Conservation (phyloP, 2,329 filamentous ascomycete species). For the Cadophora gregata region DNA sequence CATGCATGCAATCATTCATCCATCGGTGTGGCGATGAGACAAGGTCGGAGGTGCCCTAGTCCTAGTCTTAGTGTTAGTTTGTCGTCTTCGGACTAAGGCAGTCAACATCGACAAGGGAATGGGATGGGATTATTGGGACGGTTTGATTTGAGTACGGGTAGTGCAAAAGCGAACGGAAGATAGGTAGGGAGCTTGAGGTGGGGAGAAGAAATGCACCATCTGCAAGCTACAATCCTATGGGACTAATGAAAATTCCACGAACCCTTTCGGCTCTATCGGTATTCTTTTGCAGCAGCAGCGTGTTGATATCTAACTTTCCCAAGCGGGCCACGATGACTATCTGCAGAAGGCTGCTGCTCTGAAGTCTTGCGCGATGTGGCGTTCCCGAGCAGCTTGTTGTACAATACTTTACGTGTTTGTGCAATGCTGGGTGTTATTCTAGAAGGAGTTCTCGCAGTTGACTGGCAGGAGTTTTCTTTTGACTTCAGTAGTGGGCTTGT, state of each 20-base stretch:
- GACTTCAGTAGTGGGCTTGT: conserved; percentile 3
- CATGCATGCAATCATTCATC: neutral
- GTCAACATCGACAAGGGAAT: neutral
- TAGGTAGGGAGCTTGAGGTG: too few relatives aligned
- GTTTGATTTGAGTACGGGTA: neutral
- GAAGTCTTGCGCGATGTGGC: neutral
- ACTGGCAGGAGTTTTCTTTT: neutral
- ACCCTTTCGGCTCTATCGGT: neutral
- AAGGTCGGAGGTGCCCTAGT: conserved; percentile 6
- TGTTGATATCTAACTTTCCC: neutral
- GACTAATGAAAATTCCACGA: neutral
- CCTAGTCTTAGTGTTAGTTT: conserved; percentile 9
- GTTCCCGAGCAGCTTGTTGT: neutral
- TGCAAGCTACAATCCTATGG: neutral
- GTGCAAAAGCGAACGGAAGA: neutral
- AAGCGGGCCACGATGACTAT: neutral
- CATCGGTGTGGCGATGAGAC: neutral
- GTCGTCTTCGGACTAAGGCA: neutral
- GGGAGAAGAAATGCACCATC: neutral
- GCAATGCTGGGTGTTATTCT: neutral
- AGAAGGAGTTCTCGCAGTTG: neutral
- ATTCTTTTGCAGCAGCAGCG: neutral
- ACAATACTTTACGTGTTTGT: too few relatives aligned
- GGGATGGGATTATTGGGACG: neutral
- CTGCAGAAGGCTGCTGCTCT: neutral